Evolutionary conservation across 2,329 filamentous ascomycete species (phyloP).

Genomic region (Alternaria postmessia): DNA sequence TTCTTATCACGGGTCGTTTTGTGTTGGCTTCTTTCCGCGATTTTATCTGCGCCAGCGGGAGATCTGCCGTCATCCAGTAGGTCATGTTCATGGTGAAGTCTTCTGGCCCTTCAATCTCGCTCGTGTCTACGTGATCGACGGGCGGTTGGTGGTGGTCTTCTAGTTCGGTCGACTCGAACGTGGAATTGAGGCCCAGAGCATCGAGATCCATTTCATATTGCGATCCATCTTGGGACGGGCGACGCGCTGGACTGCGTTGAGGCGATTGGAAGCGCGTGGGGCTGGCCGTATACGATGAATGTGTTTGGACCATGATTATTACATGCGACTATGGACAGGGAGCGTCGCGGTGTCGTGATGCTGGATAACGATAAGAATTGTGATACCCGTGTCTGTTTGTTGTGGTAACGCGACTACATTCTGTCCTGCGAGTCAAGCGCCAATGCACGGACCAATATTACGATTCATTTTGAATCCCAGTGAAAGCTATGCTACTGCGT

Average conservation of each 20-base stretch:
- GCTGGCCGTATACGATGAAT: slow-evolving; percentile 47
- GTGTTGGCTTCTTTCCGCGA: slow-evolving; percentile 43
- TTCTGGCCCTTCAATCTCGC: slow-evolving; percentile 52
- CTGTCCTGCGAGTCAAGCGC: slow-evolving; percentile 11
- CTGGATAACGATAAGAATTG: slow-evolving; percentile 30
- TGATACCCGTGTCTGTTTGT: slow-evolving; percentile 28
- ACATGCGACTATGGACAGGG: slow-evolving; percentile 14
- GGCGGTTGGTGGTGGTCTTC: slow-evolving; percentile 38
- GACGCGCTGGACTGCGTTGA: slow-evolving; percentile 38
- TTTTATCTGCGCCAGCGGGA: slow-evolving; percentile 40
- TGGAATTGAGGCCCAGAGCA: slow-evolving; percentile 47
- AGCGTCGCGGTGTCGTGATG: not conserved
- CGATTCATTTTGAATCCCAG: not conserved
- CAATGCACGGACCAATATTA: not conserved
- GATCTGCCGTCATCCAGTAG: slow-evolving; percentile 52
- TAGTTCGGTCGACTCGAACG: slow-evolving; percentile 45
- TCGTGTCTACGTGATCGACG: slow-evolving; percentile 49
- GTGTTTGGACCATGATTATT: slow-evolving; percentile 41
- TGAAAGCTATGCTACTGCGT: not conserved
- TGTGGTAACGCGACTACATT: slow-evolving; percentile 25
- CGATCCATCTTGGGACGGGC: slow-evolving; percentile 43
- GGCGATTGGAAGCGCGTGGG: slow-evolving; percentile 43
- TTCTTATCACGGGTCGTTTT: slow-evolving; percentile 23
- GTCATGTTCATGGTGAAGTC: slow-evolving; percentile 56
- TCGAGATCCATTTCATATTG: slow-evolving; percentile 52